These are phyloP conservation scores for Ramularia endophylla DNA, from an alignment of 2,329 filamentous ascomycete genomes.

Conservation along the genomic window DNA sequence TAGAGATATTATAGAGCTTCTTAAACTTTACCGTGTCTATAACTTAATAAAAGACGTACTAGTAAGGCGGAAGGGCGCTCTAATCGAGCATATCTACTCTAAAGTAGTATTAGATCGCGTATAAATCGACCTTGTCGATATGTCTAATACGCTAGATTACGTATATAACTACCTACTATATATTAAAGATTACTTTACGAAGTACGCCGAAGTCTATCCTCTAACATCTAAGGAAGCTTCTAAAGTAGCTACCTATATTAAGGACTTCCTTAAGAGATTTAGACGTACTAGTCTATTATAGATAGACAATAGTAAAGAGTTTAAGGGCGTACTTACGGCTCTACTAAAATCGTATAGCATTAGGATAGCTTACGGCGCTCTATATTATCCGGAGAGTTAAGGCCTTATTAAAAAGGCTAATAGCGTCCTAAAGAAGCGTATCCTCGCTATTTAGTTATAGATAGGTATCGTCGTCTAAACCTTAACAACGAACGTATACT, in stretches of 20 bases:
- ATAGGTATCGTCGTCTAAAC: too few species aligned
- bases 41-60: not conserved
- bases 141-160: not conserved
- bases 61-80: not conserved
- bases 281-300: not conserved
- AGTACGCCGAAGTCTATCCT: not conserved
- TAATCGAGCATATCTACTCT: not conserved
- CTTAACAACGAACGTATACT: too few species aligned
- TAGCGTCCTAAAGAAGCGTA: not conserved
- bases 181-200: not conserved
- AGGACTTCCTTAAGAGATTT: not conserved
- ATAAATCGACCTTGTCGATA: not conserved
- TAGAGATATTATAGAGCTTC: not conserved
- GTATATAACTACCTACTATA: not conserved
- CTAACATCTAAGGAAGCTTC: not conserved
- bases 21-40: not conserved
- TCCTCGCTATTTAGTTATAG: not conserved
- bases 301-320: not conserved
- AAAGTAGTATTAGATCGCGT: not conserved
- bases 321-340: not conserved
- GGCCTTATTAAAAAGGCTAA: not conserved
- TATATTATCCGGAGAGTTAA: not conserved
- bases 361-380: not conserved
- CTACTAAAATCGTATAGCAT: not conserved
- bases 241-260: not conserved